Conservation (phyloP, 2,329 filamentous ascomycete genomes). For the Allantophomopsis lycopodina region DNA sequence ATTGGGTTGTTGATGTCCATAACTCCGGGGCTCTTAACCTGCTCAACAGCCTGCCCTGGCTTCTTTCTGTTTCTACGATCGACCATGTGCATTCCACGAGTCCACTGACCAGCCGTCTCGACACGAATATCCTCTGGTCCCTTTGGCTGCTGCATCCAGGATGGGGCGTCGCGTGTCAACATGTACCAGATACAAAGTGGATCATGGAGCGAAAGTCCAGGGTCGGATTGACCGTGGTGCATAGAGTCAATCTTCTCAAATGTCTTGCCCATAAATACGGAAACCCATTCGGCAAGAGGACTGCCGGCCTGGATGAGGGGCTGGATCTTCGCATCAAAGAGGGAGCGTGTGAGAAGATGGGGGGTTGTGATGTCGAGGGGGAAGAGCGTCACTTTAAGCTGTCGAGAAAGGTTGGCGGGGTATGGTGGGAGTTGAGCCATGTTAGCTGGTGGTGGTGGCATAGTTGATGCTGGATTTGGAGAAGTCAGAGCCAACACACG, state of each 20-base stretch:
- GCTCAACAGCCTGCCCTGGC: slow-evolving; percentile 25
- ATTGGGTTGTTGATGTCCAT: slow-evolving; percentile 20
- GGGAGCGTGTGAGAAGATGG: slow-evolving; percentile 49
- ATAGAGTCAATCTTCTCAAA: slow-evolving; percentile 56
- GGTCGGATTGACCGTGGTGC: slow-evolving; percentile 39
- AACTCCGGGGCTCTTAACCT: slow-evolving; percentile 17
- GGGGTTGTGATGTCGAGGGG: slow-evolving; percentile 65
- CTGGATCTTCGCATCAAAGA: slow-evolving; percentile 41
- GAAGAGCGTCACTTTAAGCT: slow-evolving; percentile 56
- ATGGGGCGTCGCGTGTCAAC: slow-evolving; percentile 42
- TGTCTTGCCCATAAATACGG: slow-evolving; percentile 57
- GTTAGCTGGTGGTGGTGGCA: slow-evolving; percentile 51
- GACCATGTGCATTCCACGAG: slow-evolving; percentile 75
- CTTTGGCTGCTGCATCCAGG: slow-evolving; percentile 40
- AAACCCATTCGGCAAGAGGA: slow-evolving; percentile 61
- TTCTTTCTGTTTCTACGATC: slow-evolving; percentile 54
- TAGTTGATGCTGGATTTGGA: slow-evolving; percentile 58
- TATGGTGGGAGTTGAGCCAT: slow-evolving; percentile 43
- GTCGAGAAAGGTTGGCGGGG: slow-evolving; percentile 46
- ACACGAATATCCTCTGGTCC: slow-evolving; percentile 70
- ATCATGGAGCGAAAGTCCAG: slow-evolving; percentile 59
- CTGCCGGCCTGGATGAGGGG: slow-evolving; percentile 45
- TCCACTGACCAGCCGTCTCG: slow-evolving; percentile 90
- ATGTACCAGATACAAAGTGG: slow-evolving; percentile 71
- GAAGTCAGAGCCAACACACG: slow-evolving; percentile 69